A percentile compares a stretch with the other conserved stretches of the same genome.
phyloP scores from a whole-genome alignment of 1,284 basidiomycete species.

The Trichosporon ovoides region DNA sequence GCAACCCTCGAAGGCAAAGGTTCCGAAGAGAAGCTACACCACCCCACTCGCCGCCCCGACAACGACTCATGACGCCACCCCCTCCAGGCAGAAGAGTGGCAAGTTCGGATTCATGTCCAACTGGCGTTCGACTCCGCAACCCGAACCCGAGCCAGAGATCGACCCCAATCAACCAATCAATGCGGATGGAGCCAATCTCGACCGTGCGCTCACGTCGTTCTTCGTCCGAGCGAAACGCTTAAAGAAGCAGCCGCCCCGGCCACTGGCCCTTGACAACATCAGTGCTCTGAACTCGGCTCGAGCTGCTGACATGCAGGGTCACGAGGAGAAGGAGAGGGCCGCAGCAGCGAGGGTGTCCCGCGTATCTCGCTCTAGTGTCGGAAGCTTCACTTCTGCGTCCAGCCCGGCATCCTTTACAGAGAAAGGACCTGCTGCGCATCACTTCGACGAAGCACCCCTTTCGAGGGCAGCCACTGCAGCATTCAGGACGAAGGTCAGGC shows the following conservation, averaged over 20 bases:
- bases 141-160: constrained; percentile 1
- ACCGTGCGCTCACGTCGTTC: constrained; percentile 17
- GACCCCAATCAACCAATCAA: constrained; percentile 1
- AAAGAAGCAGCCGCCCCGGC: constrained; percentile 1
- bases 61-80: neutral
- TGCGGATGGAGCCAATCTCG: constrained; percentile 10
- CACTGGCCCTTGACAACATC: constrained; percentile 2
- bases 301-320: neutral
- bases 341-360: neutral
- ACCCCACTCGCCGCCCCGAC: neutral
- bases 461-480: neutral
- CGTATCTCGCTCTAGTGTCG: neutral
- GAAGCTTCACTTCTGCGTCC: neutral
- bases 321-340: neutral
- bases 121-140: neutral
- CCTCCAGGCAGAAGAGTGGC: neutral
- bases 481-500: neutral
- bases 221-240: constrained; percentile 12
- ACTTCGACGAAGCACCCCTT: neutral
- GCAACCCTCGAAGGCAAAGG: neutral
- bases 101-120: constrained; percentile 4
- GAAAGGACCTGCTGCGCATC: neutral
- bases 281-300: neutral
- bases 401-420: neutral
- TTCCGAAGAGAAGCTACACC: constrained; percentile 5